Percentiles rank a stretch among this genome's conserved stretches.
Evolutionary conservation across 2,329 filamentous ascomycete genomes (phyloP).

Genomic region (Hymenotorrendiella dingleyae): DNA sequence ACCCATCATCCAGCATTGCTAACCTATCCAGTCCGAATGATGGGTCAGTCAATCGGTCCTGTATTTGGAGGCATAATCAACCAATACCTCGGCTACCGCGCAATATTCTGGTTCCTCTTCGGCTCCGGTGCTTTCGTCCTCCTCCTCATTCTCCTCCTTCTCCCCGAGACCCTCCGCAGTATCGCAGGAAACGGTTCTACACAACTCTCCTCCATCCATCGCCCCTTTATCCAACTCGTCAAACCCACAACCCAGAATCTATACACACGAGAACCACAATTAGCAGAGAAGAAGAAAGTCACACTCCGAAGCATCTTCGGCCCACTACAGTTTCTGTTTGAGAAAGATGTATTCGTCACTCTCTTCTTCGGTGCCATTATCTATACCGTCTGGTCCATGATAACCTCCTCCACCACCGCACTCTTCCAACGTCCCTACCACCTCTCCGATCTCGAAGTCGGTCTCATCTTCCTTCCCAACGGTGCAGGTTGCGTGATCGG

Average conservation of each 20-base stretch:
- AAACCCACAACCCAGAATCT: too few species aligned
- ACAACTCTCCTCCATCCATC: slow-evolving; percentile 31
- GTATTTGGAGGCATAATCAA: slow-evolving; percentile 42
- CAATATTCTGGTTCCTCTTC: slow-evolving; percentile 46
- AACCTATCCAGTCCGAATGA: too few species aligned
- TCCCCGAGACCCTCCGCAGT: slow-evolving; percentile 23
- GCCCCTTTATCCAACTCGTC: slow-evolving; percentile 30
- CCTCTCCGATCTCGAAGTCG: slow-evolving; percentile 35
- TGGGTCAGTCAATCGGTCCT: too few species aligned
- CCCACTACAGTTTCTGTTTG: slow-evolving; percentile 36
- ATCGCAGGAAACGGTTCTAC: slow-evolving; percentile 24
- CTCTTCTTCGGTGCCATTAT: slow-evolving; percentile 39
- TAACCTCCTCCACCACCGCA: slow-evolving; percentile 37
- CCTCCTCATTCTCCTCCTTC: slow-evolving; percentile 28
- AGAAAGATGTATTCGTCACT: slow-evolving; percentile 41
- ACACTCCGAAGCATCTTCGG: slow-evolving; percentile 31
- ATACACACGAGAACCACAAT: too few species aligned
- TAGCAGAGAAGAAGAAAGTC: slow-evolving; percentile 29
- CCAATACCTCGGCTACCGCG: slow-evolving; percentile 40
- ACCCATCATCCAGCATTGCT: too few species aligned
- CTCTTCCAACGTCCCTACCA: slow-evolving; percentile 34
- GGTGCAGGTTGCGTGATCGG: slow-evolving; percentile 36
- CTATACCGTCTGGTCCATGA: slow-evolving; percentile 44
- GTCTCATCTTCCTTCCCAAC: slow-evolving; percentile 37
- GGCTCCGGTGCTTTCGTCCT: slow-evolving; percentile 34